Evolutionary conservation across 2,329 filamentous ascomycete genomes (phyloP).

Genomic region (Thielaviopsis punctulata): DNA sequence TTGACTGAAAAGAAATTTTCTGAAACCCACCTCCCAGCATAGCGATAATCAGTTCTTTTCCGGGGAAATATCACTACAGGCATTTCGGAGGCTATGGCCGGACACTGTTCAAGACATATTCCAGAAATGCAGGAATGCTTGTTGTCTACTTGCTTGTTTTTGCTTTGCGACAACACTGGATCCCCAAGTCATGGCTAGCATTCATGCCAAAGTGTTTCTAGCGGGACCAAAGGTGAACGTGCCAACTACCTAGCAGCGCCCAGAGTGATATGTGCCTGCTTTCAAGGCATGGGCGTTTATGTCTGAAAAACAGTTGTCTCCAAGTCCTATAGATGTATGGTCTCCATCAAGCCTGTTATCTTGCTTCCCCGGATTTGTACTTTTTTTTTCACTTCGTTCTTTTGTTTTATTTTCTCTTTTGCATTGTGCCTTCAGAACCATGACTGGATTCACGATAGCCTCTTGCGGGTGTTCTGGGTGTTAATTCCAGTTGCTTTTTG

Average conservation of each 20-base stretch:
- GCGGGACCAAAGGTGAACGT: not conserved
- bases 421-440: not conserved
- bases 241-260: not conserved
- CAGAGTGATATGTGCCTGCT: not conserved
- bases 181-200: not conserved
- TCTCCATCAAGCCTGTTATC: not conserved
- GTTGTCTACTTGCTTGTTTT: not conserved
- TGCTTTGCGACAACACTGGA: not conserved
- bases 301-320: not conserved
- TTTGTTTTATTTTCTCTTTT: not conserved
- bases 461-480: not conserved
- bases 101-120: not conserved
- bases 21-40: not conserved
- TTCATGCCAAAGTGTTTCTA: not conserved
- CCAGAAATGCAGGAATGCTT: not conserved
- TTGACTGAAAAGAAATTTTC: conserved; percentile 50
- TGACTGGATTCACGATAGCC: not conserved
- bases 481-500: not conserved
- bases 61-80: not conserved
- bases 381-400: not conserved
- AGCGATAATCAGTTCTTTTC: not conserved
- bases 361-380: not conserved
- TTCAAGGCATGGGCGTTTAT: not conserved
- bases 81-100: not conserved
- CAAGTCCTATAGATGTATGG: not conserved